Evolutionary conservation across 306 rosid genomes (phyloP).

Genomic region (Canavalia ensiformis): DNA sequence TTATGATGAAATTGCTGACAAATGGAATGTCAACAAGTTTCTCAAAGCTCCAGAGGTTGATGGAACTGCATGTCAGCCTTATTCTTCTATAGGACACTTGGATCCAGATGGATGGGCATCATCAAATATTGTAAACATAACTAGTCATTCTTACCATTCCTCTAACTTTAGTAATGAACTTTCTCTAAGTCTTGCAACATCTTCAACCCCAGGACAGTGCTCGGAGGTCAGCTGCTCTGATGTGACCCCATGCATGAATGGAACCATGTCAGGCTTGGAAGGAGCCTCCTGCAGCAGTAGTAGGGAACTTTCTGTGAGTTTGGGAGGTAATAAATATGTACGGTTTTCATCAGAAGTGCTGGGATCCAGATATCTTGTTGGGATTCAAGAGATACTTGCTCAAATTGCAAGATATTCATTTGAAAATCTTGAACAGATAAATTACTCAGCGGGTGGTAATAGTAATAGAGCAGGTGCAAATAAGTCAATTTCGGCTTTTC

Average conservation of each 20-base stretch:
- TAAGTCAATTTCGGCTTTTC: constrained; percentile 33
- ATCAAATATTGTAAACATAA: constrained; percentile 50
- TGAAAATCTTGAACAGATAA: constrained; percentile 54
- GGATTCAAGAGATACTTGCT: constrained; percentile 77
- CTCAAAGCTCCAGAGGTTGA: constrained; percentile 41
- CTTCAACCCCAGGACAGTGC: constrained; percentile 58
- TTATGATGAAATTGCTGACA: constrained; percentile 55
- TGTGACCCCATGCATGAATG: constrained; percentile 54
- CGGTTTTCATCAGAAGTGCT: constrained; percentile 55
- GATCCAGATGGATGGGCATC: constrained; percentile 61
- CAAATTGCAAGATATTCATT: constrained; percentile 72
- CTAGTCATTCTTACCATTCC: constrained; percentile 44
- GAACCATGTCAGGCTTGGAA: constrained; percentile 53
- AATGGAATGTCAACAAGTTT: constrained; percentile 49
- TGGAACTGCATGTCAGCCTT: constrained; percentile 45
- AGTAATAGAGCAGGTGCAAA: constrained; percentile 41
- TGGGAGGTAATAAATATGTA: constrained; percentile 47
- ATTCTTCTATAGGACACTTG: constrained; percentile 50
- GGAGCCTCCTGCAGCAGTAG: constrained; percentile 56
- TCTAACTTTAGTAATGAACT: constrained; percentile 63
- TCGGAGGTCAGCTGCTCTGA: constrained; percentile 55
- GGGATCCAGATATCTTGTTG: constrained; percentile 72
- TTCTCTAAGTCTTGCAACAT: constrained; percentile 69
- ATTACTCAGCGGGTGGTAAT: constrained; percentile 43
- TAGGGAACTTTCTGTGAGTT: constrained; percentile 54